A percentile compares a stretch with the other conserved stretches of the same genome.
These are phyloP conservation scores for Gastrolobium villosum DNA, from an alignment of 306 rosid genomes.

Conservation along the genomic window DNA sequence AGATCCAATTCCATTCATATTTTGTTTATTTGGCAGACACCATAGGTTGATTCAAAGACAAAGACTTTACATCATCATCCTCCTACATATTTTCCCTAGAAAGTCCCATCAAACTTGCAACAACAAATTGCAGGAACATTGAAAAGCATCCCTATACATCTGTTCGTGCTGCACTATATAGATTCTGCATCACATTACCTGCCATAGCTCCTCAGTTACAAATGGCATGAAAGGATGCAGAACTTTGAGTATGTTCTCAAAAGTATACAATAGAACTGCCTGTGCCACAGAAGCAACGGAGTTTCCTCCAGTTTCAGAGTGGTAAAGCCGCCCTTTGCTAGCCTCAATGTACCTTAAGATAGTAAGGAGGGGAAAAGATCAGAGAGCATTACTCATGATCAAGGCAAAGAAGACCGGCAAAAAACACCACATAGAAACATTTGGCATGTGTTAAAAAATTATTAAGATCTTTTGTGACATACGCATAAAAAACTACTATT, in stretches of 20 bases:
- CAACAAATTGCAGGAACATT: neutral
- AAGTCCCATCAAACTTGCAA: conserved; percentile 14
- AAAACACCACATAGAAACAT: conserved; percentile 21
- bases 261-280: conserved; percentile 89
- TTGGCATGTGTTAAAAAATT: neutral
- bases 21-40: conserved; percentile 2
- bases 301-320: conserved; percentile 64
- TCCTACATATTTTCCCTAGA: conserved; percentile 9
- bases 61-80: conserved; percentile 6
- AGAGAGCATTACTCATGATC: conserved; percentile 24
- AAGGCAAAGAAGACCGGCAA: conserved; percentile 29
- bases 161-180: neutral
- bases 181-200: conserved; percentile 58
- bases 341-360: conserved; percentile 91
- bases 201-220: conserved; percentile 98
- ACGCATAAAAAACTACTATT: neutral
- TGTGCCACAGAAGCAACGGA: conserved; percentile 71
- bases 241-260: conserved; percentile 82
- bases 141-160: conserved; percentile 3
- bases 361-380: conserved; percentile 16
- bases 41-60: conserved; percentile 1
- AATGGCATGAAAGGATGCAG: conserved; percentile 99
- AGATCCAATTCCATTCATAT: conserved; percentile 6
- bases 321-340: conserved; percentile 85
- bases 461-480: conserved; percentile 4